Conservation (phyloP, 345 rosid genomes). For the Adansonia digitata region DNA sequence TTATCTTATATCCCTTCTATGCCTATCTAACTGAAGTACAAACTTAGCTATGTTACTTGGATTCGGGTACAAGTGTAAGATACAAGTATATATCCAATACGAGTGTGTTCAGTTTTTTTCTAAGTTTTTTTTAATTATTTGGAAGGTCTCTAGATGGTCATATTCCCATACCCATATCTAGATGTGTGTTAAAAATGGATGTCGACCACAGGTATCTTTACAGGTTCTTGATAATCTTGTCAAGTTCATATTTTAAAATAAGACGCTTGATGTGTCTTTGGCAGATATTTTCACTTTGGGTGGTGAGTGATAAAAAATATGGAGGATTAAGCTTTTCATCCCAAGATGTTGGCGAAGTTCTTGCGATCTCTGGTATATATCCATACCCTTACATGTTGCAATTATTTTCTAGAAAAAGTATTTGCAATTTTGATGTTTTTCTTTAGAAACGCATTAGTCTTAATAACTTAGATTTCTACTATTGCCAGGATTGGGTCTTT, state of each 20-base stretch:
- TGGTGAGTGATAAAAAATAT: constrained; percentile 51
- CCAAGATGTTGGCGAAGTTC: constrained; percentile 59
- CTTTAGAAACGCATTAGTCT: neutral
- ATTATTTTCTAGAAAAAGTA: neutral
- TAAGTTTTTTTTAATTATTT: no score
- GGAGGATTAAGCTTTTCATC: constrained; percentile 65
- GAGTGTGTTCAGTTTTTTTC: no score
- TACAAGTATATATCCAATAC: no score
- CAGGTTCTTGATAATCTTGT: neutral
- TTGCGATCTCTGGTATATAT: constrained; percentile 53
- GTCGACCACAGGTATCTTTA: no score
- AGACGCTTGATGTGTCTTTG: neutral
- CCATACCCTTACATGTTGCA: neutral
- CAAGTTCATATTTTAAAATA: neutral
- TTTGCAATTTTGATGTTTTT: neutral
- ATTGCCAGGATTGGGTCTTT: constrained; percentile 41
- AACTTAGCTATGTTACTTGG: no score
- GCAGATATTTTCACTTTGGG: constrained; percentile 60
- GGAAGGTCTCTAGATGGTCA: no score
- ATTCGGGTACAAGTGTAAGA: no score
- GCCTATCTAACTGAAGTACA: neutral
- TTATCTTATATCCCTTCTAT: neutral
- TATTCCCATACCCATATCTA: no score
- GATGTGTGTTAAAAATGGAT: no score
- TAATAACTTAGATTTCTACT: neutral